Percentiles rank a stretch among this genome's conserved stretches.
phyloP scores from a whole-genome alignment of 2,329 filamentous ascomycete genomes.

The Teratosphaeria nubilosa region DNA sequence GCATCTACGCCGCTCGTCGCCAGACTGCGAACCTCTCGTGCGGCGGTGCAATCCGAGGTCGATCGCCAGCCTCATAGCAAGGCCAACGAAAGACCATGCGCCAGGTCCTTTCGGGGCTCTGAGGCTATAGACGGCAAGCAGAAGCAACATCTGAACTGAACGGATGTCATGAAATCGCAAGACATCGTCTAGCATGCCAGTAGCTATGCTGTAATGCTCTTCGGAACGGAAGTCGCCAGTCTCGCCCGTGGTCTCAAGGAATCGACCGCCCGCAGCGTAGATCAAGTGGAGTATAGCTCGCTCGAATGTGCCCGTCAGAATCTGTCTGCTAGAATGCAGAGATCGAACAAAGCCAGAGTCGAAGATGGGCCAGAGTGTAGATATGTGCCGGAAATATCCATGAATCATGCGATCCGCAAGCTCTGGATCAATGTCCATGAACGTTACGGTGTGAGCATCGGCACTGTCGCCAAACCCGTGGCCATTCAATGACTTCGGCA shows the following conservation, averaged over 20 bases:
- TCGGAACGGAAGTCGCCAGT: conserved; percentile 21
- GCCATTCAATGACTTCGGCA: background rate
- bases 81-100: conserved; percentile 26
- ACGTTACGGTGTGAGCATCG: background rate
- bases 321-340: background rate
- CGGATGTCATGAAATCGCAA: conserved; percentile 21
- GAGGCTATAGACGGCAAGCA: conserved; percentile 27
- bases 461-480: background rate
- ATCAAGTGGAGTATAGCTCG: conserved; percentile 18
- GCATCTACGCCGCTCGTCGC: conserved; percentile 7
- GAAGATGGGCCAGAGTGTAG: background rate
- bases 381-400: background rate
- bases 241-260: conserved; percentile 23
- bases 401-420: background rate
- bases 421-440: background rate
- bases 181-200: conserved; percentile 25
- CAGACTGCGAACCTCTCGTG: background rate
- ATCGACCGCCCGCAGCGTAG: conserved; percentile 24
- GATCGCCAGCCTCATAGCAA: conserved; percentile 24
- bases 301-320: background rate
- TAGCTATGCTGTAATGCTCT: conserved; percentile 23
- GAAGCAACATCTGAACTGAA: conserved; percentile 24
- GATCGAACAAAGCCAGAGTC: background rate
- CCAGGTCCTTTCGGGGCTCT: conserved; percentile 27
- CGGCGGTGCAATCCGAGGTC: conserved; percentile 25